phyloP scores from a whole-genome alignment of 2,329 filamentous ascomycete genomes.

The Zymoseptoria brevis region DNA sequence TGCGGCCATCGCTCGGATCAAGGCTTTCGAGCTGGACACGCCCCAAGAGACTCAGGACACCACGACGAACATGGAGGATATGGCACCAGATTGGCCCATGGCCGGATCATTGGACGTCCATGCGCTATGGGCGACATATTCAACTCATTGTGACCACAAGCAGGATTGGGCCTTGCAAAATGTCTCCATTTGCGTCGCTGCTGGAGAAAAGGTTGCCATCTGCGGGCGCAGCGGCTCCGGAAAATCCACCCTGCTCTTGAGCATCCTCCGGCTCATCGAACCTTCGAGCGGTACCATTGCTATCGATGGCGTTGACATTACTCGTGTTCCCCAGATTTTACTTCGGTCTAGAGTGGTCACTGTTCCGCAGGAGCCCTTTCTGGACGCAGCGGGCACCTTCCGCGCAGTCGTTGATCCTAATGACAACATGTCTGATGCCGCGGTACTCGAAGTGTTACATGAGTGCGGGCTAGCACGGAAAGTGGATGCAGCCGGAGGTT shows the following conservation, averaged over 20 bases:
- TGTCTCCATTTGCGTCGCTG: slow-evolving; percentile 23
- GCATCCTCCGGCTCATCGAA: slow-evolving; percentile 37
- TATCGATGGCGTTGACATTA: slow-evolving; percentile 40
- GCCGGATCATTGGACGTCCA: neutral
- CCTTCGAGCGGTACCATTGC: slow-evolving; percentile 31
- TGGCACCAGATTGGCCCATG: neutral
- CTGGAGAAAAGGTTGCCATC: slow-evolving; percentile 30
- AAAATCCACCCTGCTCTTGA: slow-evolving; percentile 36
- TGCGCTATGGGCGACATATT: neutral
- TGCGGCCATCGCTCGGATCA: slow-evolving; percentile 1
- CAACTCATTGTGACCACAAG: too few relatives aligned
- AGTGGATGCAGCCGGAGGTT: slow-evolving; percentile 36
- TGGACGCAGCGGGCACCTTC: slow-evolving; percentile 66
- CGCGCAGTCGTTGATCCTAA: slow-evolving; percentile 27
- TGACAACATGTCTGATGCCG: slow-evolving; percentile 9
- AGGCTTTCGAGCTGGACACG: neutral
- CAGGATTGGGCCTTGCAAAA: slow-evolving; percentile 16
- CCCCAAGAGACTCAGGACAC: neutral
- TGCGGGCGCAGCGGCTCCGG: slow-evolving; percentile 33
- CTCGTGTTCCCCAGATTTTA: slow-evolving; percentile 45
- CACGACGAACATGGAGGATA: too few relatives aligned
- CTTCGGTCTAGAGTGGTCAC: slow-evolving; percentile 45
- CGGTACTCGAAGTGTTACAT: slow-evolving; percentile 11
- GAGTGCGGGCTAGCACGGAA: slow-evolving; percentile 16
- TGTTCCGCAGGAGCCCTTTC: slow-evolving; percentile 48